Evolutionary conservation across 331 rosid genomes (phyloP).

Genomic region (Prunus yedoensis): DNA sequence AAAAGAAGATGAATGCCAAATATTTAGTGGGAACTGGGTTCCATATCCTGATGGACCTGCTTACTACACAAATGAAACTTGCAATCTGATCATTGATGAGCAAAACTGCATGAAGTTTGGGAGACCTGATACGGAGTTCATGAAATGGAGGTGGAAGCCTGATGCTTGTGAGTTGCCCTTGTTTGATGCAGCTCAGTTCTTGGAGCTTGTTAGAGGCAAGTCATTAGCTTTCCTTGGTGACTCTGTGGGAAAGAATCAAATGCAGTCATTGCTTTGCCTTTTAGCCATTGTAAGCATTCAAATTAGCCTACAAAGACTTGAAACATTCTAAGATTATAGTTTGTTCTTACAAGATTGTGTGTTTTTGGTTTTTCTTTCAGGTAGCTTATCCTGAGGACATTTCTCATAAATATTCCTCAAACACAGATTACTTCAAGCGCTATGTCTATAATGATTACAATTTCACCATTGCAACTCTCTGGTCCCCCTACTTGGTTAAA

Average conservation of each 20-base stretch:
- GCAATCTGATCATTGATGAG: conserved; percentile 54
- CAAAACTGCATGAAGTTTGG: conserved; percentile 84
- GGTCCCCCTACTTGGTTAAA: conserved; percentile 76
- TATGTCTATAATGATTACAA: conserved; percentile 56
- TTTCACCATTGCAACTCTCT: conserved; percentile 59
- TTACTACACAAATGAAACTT: conserved; percentile 63
- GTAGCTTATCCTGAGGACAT: conserved; percentile 62
- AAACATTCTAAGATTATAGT: not conserved
- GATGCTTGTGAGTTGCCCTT: conserved; percentile 77
- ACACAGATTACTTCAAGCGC: conserved; percentile 43
- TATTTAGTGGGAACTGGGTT: conserved; percentile 76
- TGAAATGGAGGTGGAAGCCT: conserved; percentile 93
- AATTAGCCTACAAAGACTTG: not conserved
- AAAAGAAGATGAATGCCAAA: conserved; percentile 41
- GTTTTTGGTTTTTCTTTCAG: conserved; percentile 34
- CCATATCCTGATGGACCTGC: conserved; percentile 44
- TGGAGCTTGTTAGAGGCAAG: conserved; percentile 67
- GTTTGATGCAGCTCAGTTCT: conserved; percentile 68
- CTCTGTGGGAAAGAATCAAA: conserved; percentile 87
- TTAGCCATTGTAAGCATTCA: conserved; percentile 56
- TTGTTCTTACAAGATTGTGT: not conserved
- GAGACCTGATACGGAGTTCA: conserved; percentile 64
- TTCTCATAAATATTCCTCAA: conserved; percentile 35
- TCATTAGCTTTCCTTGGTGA: conserved; percentile 88
- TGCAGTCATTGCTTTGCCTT: conserved; percentile 85